These are phyloP conservation scores for Leishmania major DNA, from an alignment of 208 protist species.

Conservation along the genomic window DNA sequence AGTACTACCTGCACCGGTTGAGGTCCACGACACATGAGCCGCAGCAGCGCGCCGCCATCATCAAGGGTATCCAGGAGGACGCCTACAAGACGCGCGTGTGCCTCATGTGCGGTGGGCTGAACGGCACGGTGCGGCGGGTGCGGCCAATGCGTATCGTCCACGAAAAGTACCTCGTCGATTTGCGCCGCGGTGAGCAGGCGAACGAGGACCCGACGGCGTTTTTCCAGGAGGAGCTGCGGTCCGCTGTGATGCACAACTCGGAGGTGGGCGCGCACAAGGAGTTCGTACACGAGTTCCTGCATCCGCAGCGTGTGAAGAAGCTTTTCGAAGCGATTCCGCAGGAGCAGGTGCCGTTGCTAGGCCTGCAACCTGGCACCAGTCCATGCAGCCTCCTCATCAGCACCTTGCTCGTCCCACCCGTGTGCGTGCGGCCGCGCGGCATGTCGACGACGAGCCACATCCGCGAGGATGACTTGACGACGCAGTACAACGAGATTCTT, in stretches of 20 bases:
- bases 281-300: constrained; percentile 94
- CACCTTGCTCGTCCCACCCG: constrained; percentile 96
- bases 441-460: constrained; percentile 46
- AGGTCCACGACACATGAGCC: constrained; percentile 48
- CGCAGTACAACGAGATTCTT: constrained; percentile 94
- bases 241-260: constrained; percentile 59
- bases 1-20: constrained; percentile 65
- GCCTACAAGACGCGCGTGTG: constrained; percentile 93
- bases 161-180: constrained; percentile 82
- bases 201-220: constrained; percentile 42
- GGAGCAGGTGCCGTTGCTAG: constrained; percentile 94
- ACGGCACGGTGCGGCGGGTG: constrained; percentile 90
- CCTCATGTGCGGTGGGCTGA: constrained; percentile 93
- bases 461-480: constrained; percentile 99
- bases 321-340: constrained; percentile 94
- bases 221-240: constrained; percentile 48
- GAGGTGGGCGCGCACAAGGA: constrained; percentile 55
- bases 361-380: constrained; percentile 82
- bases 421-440: constrained; percentile 97
- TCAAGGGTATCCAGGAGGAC: constrained; percentile 85
- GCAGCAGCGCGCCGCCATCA: constrained; percentile 62
- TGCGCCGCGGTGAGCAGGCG: constrained; percentile 64
- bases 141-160: constrained; percentile 83
- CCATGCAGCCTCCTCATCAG: constrained; percentile 94
- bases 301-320: constrained; percentile 86